These are phyloP conservation scores for Austroboletus niveus DNA, from an alignment of 1,284 basidiomycete species.

Conservation along the genomic window DNA sequence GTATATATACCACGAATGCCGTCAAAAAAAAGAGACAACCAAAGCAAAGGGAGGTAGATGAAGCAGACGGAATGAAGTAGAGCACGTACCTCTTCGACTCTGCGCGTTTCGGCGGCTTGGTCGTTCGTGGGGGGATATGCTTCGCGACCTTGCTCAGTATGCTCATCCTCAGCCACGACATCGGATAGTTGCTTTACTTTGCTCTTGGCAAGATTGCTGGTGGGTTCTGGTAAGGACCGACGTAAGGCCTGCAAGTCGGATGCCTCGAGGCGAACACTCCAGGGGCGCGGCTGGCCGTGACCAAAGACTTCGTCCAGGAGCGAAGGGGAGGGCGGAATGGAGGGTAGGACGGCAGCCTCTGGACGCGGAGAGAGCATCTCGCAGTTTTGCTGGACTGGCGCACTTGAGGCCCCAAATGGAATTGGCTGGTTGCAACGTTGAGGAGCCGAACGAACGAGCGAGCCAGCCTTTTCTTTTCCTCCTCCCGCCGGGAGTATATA, in stretches of 20 bases:
- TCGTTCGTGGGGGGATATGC: conserved; percentile 67
- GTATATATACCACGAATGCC: background rate
- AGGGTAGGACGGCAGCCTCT: conserved; percentile 28
- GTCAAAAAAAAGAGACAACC: background rate
- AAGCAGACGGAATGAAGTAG: background rate
- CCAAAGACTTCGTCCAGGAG: conserved; percentile 45
- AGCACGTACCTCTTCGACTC: conserved; percentile 63
- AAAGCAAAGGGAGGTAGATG: background rate
- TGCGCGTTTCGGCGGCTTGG: conserved; percentile 61
- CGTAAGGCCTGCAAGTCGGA: conserved; percentile 11
- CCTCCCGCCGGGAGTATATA: no score
- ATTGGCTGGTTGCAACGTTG: background rate
- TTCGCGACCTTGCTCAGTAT: conserved; percentile 17
- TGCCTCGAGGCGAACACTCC: conserved; percentile 29
- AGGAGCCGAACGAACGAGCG: background rate
- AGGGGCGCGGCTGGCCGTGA: conserved; percentile 32
- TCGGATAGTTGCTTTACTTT: conserved; percentile 27
- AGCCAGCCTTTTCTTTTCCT: no score
- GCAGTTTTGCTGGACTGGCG: conserved; percentile 5
- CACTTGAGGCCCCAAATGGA: background rate
- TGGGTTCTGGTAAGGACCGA: conserved; percentile 14
- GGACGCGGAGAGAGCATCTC: conserved; percentile 21
- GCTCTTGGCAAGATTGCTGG: conserved; percentile 18
- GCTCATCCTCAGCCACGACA: conserved; percentile 26
- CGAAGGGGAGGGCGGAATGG: conserved; percentile 40